Base-by-base conservation (phyloP, 2,329 filamentous ascomycete species). In the Trichoderma guizhouense region DNA sequence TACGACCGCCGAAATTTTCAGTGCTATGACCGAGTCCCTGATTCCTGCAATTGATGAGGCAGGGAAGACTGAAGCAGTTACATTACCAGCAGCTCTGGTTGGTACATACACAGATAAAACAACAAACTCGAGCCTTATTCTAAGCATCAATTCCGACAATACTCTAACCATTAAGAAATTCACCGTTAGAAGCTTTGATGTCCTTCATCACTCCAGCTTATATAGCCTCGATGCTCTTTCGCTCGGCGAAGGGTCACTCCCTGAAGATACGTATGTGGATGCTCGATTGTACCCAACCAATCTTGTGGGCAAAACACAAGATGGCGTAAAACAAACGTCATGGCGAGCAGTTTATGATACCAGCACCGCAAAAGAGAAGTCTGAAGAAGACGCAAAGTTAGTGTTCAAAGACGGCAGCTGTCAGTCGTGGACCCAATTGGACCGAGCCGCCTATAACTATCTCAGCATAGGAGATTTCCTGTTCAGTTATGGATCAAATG, bases 321-420 rank as follows among this genome's bases (percentile, higher is more conserved):
- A 30, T 34, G 61, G 30, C 21, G 18, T 3, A 2, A 39, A 18
- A 18, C 28, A 67, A 58, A 71, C 73, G 6, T 77, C 79, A 2
- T 83, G 82, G 81, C 75, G 81, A 18, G 79, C 79, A 0, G 74
- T 81, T 0, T 77, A 81, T 32, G 76, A 81, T 64, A 71, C 61
- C 18, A 73, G 21, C 0, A 74, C 76, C 3, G 69, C 74, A 0
- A 73, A 76, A 11, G 18, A 71, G 3, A 69, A 76, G 2, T 74
- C 73, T 1, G 21, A 30, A 47, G 71, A 77, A 9, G 77, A 81
- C 0, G 73, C 55, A 7, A 11, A 71, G 11, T 57, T 81, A 3
- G 79, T 80, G 72, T 79, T 76, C 68, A 74, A 74, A 26, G 72
- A 80, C 9, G 77, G 75, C 1, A 72, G 74, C 12, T 82, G 81